Evolutionary conservation across 345 rosid genomes (phyloP).

Genomic region (Eutrema heterophyllum): DNA sequence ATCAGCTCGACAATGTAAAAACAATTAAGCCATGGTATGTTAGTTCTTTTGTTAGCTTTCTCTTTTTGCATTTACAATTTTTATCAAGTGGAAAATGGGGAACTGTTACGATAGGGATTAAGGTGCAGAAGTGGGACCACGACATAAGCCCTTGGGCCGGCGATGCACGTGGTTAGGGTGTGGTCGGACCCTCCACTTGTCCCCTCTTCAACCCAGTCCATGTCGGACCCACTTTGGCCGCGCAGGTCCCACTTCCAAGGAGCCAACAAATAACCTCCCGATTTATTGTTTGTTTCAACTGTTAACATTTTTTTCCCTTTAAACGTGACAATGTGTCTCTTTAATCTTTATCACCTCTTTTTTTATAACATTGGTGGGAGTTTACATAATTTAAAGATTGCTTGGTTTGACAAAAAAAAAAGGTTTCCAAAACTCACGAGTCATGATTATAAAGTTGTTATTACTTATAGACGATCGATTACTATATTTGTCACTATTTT

Average conservation of each 20-base stretch:
- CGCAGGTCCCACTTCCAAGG: constrained; percentile 18
- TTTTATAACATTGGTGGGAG: neutral
- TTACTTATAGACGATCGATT: neutral
- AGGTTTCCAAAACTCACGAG: constrained; percentile 8
- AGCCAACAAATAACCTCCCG: constrained; percentile 3
- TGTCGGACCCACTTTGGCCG: constrained; percentile 27
- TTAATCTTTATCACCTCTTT: neutral
- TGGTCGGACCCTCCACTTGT: constrained; percentile 39
- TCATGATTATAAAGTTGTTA: neutral
- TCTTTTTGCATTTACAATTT: neutral
- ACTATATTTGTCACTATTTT: neutral
- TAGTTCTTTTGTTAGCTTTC: neutral
- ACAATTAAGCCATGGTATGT: neutral
- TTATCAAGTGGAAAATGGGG: constrained; percentile 18
- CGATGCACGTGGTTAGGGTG: constrained; percentile 46
- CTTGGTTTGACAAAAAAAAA: neutral
- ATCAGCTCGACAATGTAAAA: neutral
- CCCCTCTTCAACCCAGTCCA: constrained; percentile 14
- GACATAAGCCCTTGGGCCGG: constrained; percentile 36
- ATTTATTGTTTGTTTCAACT: constrained; percentile 19
- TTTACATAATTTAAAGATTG: neutral
- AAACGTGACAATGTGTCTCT: constrained; percentile 11
- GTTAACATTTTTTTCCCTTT: constrained; percentile 9
- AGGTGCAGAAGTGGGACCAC: constrained; percentile 37
- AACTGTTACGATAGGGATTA: constrained; percentile 21